A percentile compares a stretch with the other conserved stretches of the same genome.
Conservation (phyloP, 176 grass and related monocot genomes). For the Hordeum vulgare region DNA sequence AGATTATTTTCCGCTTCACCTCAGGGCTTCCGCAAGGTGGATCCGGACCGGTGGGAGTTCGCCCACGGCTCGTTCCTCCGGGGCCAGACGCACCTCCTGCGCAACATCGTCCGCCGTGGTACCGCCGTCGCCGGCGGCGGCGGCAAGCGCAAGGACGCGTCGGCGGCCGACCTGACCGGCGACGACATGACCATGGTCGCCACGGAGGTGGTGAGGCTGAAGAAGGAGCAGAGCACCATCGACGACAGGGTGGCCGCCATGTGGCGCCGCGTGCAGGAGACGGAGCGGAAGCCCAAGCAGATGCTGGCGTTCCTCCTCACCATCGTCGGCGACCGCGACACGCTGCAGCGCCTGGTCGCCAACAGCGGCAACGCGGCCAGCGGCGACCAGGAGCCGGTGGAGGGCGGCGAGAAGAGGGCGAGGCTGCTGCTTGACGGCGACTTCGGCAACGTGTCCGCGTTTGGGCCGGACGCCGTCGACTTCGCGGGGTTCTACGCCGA, state of each 20-base stretch:
- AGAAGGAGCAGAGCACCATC: constrained; percentile 68
- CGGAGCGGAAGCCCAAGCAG: constrained; percentile 65
- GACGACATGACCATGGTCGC: constrained; percentile 46
- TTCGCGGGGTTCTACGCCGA: constrained; percentile 32
- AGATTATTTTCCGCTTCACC: not conserved
- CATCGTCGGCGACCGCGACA: constrained; percentile 46
- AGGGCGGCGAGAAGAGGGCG: constrained; percentile 37
- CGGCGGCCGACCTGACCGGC: not conserved
- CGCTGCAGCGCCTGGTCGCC: constrained; percentile 46
- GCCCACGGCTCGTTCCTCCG: constrained; percentile 67
- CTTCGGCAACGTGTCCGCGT: not conserved
- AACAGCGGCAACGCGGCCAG: not conserved
- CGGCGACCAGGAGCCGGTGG: not conserved
- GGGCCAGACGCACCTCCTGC: constrained; percentile 58
- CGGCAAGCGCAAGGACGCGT: constrained; percentile 31
- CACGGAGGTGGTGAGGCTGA: constrained; percentile 65
- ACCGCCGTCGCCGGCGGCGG: not conserved
- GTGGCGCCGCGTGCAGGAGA: constrained; percentile 81
- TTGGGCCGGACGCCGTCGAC: constrained; percentile 29
- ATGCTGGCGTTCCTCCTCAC: constrained; percentile 83
- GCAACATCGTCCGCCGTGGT: constrained; percentile 51
- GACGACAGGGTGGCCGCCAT: constrained; percentile 55
- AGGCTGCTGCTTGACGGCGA: constrained; percentile 30
- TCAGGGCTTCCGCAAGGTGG: constrained; percentile 88
- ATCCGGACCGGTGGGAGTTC: constrained; percentile 73